phyloP scores from a whole-genome alignment of 1,284 basidiomycete species.

The Ustilago trichophora region DNA sequence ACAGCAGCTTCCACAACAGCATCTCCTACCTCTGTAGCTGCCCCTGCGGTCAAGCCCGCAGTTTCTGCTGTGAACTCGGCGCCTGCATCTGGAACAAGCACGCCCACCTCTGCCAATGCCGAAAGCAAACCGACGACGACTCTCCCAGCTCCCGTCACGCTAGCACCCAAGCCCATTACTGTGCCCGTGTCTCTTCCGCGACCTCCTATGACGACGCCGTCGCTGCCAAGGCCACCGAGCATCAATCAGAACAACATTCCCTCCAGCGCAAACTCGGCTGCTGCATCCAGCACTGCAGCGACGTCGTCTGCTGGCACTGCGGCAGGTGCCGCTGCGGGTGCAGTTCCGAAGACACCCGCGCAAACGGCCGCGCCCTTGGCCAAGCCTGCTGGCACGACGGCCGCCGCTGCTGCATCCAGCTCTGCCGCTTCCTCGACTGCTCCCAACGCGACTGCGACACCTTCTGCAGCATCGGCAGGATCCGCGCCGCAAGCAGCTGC shows the following conservation, averaged over 20 bases:
- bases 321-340: neutral
- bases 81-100: neutral
- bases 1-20: neutral
- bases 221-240: conserved; percentile 35
- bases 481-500: neutral
- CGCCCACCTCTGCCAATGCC: neutral
- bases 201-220: conserved; percentile 34
- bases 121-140: conserved; percentile 14
- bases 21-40: neutral
- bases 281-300: neutral
- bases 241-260: conserved; percentile 36
- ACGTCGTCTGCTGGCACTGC: neutral
- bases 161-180: conserved; percentile 22
- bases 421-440: conserved; percentile 8
- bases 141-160: conserved; percentile 3
- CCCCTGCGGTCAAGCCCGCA: conserved; percentile 5
- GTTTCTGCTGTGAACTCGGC: conserved; percentile 1
- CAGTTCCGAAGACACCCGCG: conserved; percentile 2
- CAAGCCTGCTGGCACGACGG: conserved; percentile 5
- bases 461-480: conserved; percentile 6
- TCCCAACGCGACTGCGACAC: neutral
- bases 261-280: conserved; percentile 6
- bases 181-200: conserved; percentile 31
- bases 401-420: neutral
- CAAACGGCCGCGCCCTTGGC: neutral